A percentile compares a stretch with the other conserved stretches of the same genome.
phyloP scores from a whole-genome alignment of 495 filamentous ascomycete genomes.

The Achaetomiella virescens region DNA sequence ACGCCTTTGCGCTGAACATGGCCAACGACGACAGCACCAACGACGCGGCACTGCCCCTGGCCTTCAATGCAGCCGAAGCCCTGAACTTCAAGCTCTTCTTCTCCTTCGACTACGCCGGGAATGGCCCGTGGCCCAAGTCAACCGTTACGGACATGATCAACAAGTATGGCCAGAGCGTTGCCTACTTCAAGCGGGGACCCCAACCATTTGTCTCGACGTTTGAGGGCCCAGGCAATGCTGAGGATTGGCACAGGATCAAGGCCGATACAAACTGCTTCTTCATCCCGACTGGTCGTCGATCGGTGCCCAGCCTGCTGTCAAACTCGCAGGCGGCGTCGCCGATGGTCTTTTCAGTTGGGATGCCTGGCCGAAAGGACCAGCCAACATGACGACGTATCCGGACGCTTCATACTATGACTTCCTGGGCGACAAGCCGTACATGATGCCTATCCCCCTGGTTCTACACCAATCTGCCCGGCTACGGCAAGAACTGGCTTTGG shows the following conservation, averaged over 20 bases:
- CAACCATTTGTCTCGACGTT: constrained; percentile 30
- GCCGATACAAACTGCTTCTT: constrained; percentile 25
- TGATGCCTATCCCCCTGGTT: constrained; percentile 59
- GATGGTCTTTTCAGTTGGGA: constrained; percentile 36
- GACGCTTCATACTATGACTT: constrained; percentile 21
- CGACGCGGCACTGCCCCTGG: constrained; percentile 20
- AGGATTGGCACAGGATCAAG: constrained; percentile 28
- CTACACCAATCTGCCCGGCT: constrained; percentile 49
- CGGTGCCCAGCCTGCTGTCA: constrained; percentile 10
- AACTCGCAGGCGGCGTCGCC: constrained; percentile 8
- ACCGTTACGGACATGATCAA: constrained; percentile 23
- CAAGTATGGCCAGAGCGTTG: constrained; percentile 20
- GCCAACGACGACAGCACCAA: constrained; percentile 26
- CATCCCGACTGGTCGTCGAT: constrained; percentile 25
- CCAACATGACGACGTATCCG: constrained; percentile 40
- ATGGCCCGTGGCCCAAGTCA: constrained; percentile 18
- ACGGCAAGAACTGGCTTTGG: constrained; percentile 57
- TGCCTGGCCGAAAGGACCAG: constrained; percentile 37
- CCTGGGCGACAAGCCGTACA: constrained; percentile 28
- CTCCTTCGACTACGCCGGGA: constrained; percentile 35
- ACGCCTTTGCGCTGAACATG: constrained; percentile 37
- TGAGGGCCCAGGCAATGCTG: constrained; percentile 21
- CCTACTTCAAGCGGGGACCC: constrained; percentile 25
- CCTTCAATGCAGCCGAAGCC: constrained; percentile 28
- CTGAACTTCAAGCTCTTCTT: constrained; percentile 37